Percentiles rank a stretch among this genome's conserved stretches.
phyloP scores from a whole-genome alignment of 805 yeast genomes.

The Saccharomycopsis guyanensis region DNA sequence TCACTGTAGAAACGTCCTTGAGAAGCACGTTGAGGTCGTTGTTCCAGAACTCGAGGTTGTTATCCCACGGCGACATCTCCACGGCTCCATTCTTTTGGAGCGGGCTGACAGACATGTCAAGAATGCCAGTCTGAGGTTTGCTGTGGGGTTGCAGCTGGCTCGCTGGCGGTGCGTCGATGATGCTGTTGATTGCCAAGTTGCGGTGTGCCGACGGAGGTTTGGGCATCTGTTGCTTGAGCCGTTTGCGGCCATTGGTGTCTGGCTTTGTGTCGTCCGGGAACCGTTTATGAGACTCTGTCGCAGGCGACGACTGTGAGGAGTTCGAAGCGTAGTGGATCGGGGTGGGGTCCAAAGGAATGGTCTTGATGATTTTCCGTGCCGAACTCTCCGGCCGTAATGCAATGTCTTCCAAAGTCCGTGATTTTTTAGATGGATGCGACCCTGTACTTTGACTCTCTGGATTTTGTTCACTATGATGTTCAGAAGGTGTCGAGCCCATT shows the following conservation, averaged over 20 bases:
- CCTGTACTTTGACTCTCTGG: slow-evolving; percentile 29
- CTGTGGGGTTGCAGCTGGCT: not conserved
- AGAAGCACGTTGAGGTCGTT: slow-evolving; percentile 14
- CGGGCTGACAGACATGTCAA: slow-evolving; percentile 8
- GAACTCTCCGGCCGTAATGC: slow-evolving; percentile 59
- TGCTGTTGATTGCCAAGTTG: not conserved
- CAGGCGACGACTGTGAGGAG: not conserved
- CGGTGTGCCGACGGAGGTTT: not conserved
- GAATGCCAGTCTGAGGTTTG: not conserved
- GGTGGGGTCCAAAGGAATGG: slow-evolving; percentile 77
- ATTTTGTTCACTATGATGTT: no score
- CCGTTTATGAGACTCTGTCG: not conserved
- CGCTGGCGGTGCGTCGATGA: not conserved
- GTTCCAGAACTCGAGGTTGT: slow-evolving; percentile 9
- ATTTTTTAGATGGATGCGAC: slow-evolving; percentile 30
- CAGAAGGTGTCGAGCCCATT: slow-evolving; percentile 18
- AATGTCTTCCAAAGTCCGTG: slow-evolving; percentile 40
- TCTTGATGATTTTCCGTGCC: slow-evolving; percentile 67
- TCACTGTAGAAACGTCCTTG: slow-evolving; percentile 18
- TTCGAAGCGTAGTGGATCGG: slow-evolving; percentile 40
- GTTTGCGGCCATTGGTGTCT: not conserved
- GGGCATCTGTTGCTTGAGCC: not conserved
- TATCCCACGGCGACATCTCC: not conserved
- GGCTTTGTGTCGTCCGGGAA: not conserved
- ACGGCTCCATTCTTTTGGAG: not conserved